Base-by-base conservation (phyloP, 2,329 filamentous ascomycete genomes). In the Dactylellina sp. region DNA sequence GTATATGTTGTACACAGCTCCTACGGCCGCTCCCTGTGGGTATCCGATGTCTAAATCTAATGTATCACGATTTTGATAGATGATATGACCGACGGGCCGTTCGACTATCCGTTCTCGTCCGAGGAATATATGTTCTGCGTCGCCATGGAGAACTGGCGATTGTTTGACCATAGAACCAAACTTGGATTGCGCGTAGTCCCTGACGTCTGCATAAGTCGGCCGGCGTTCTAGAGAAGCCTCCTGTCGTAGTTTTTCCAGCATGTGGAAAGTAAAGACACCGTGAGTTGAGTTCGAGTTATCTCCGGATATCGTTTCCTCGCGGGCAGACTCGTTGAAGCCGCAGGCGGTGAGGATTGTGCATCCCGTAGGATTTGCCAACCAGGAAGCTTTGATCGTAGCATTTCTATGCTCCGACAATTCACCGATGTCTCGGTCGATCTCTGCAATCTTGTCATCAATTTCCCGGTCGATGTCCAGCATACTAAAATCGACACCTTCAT, bases 271-370 rank as follows among this genome's bases (percentile, higher is more conserved):
- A 7, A 75, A 35, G 0, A 57, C 40, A 4, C 70, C 70, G 22
- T 66, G 62, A 2, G 25, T 46, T 6, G 32, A 24, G 5, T 16
- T 35, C 3, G 24, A 20, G 0, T n/a, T n/a, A n/a, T n/a, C n/a
- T n/a, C 20, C 70, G 1, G 32, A 11, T 35, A 37, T 40, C 2
- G 14, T 62, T 14, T 49, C 24, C 32, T 71, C 66, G 16, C 52
- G 32, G 1, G 70, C 70, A 22, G 62, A 9, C 12, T 66, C 32
- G n/a, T 68, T 37, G n/a, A 63, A 62, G 9, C 57, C 25, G 39
- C 70, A 66, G 25, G 70, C 70, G 2, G 62, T 62, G 7, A 75
- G 42, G 12, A 75, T 49, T 5, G 70, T 75, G 47, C 70, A 75
- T 7, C 70, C 70, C 6, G 20, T 44, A 44, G 62, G 62, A 25